Percentiles rank a stretch among this genome's conserved stretches.
Evolutionary conservation across 176 grass and related monocot species (phyloP).

Genomic region (Avena insularis): DNA sequence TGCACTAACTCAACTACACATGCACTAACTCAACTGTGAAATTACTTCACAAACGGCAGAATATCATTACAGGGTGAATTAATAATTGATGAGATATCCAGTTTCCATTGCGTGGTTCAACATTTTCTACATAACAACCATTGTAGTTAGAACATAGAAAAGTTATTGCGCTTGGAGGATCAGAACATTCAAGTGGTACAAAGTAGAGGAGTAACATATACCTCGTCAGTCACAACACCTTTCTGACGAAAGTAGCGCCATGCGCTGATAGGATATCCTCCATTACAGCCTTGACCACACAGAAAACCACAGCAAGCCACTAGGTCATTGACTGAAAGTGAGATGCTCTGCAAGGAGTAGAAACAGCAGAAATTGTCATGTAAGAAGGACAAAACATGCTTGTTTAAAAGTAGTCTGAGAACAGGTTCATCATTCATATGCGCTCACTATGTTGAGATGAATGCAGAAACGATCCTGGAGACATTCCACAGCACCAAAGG

Average conservation of each 20-base stretch:
- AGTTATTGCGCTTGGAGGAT: not conserved
- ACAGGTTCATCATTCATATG: not conserved
- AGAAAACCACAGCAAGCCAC: constrained; percentile 93
- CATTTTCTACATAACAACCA: not conserved
- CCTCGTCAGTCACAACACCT: constrained; percentile 94
- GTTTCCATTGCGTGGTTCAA: not conserved
- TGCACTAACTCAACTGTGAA: not conserved
- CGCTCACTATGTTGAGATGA: constrained; percentile 66
- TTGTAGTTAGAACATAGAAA: not conserved
- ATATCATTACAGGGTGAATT: not conserved
- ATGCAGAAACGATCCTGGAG: constrained; percentile 96
- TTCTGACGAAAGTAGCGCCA: constrained; percentile 85
- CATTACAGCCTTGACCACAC: constrained; percentile 95
- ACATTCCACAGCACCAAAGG: constrained; percentile 86
- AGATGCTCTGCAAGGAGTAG: constrained; percentile 61
- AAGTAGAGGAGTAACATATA: constrained; percentile 42
- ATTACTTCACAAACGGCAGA: not conserved
- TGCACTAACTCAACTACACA: not conserved
- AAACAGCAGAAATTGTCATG: constrained; percentile 19
- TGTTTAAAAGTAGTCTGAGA: constrained; percentile 29
- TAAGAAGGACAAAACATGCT: not conserved
- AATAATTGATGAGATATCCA: not conserved
- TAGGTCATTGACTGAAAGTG: constrained; percentile 91
- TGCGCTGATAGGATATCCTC: constrained; percentile 85
- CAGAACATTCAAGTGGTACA: not conserved